These are phyloP conservation scores for Septoria linicola DNA, from an alignment of 2,329 filamentous ascomycete genomes.

Conservation along the genomic window DNA sequence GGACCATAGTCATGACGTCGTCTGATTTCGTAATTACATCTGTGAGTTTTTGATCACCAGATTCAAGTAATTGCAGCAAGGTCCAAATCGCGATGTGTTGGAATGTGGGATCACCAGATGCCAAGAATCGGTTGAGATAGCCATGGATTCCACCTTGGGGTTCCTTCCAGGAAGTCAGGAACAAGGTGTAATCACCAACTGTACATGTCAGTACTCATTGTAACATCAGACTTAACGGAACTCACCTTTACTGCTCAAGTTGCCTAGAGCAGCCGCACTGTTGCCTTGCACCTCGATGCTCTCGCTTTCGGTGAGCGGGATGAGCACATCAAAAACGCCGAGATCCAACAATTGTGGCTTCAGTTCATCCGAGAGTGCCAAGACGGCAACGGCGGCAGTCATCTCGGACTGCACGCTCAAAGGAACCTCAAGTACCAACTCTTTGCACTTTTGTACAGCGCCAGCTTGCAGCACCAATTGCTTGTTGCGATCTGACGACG, in stretches of 20 bases:
- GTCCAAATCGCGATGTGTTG: slow-evolving; percentile 99
- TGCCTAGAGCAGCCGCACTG: slow-evolving; percentile 91
- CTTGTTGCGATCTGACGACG: slow-evolving; percentile 97
- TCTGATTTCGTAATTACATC: slow-evolving; percentile 84
- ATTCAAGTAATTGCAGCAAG: slow-evolving; percentile 89
- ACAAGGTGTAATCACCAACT: slow-evolving; percentile 97
- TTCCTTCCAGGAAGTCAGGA: slow-evolving; percentile 89
- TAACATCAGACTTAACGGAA: slow-evolving; percentile 2
- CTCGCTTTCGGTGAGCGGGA: slow-evolving; percentile 88
- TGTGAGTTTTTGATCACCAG: slow-evolving; percentile 86
- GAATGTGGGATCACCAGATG: slow-evolving; percentile 93
- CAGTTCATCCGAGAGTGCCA: slow-evolving; percentile 91
- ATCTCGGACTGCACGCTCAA: slow-evolving; percentile 97
- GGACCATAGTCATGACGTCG: slow-evolving; percentile 89
- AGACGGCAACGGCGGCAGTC: slow-evolving; percentile 97
- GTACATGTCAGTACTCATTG: slow-evolving; percentile 31
- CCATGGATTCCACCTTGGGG: slow-evolving; percentile 94
- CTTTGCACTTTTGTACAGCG: slow-evolving; percentile 97
- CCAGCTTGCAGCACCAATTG: slow-evolving; percentile 94
- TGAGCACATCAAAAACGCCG: slow-evolving; percentile 93
- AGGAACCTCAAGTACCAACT: slow-evolving; percentile 88
- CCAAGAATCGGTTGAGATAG: slow-evolving; percentile 88
- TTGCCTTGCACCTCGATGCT: slow-evolving; percentile 99
- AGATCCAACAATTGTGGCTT: slow-evolving; percentile 88
- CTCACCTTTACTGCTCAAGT: slow-evolving; percentile 92